phyloP scores from a whole-genome alignment of 139 green algal genomes.

The Picochlorum sp. region DNA sequence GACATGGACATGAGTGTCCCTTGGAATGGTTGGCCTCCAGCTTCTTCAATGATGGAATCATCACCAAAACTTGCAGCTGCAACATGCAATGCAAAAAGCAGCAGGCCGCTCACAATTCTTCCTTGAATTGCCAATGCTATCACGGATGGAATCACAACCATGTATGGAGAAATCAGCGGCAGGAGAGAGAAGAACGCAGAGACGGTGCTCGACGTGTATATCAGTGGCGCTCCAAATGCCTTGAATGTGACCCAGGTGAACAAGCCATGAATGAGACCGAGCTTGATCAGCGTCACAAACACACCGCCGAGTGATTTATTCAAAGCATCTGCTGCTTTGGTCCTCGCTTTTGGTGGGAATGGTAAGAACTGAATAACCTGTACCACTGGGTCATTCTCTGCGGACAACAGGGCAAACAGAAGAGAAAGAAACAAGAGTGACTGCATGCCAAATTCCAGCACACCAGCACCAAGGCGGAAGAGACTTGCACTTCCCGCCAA shows the following conservation, averaged over 20 bases:
- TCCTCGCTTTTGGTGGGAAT: constrained; percentile 28
- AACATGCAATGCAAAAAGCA: constrained; percentile 36
- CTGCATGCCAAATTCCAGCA: constrained; percentile 36
- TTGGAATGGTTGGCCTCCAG: constrained; percentile 40
- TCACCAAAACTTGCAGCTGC: constrained; percentile 43
- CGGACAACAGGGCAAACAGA: constrained; percentile 48
- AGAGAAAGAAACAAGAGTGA: constrained; percentile 36
- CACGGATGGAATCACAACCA: constrained; percentile 42
- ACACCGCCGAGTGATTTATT: constrained; percentile 33
- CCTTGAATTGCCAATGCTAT: constrained; percentile 41
- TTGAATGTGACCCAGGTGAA: constrained; percentile 55
- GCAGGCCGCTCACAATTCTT: background rate
- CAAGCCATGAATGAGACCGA: constrained; percentile 47
- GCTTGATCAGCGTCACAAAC: constrained; percentile 50
- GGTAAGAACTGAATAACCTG: constrained; percentile 38
- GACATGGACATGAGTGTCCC: constrained; percentile 26
- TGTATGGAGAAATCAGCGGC: constrained; percentile 47
- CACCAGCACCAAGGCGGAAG: constrained; percentile 39
- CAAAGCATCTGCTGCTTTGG: constrained; percentile 25
- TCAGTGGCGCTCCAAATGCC: constrained; percentile 36
- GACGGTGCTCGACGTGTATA: constrained; percentile 29
- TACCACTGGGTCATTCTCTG: constrained; percentile 39
- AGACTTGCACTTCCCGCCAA: constrained; percentile 43
- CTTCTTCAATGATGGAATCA: constrained; percentile 44
- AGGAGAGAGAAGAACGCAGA: constrained; percentile 40